These are phyloP conservation scores for Nemania sp. DNA, from an alignment of 2,329 filamentous ascomycete genomes.

Conservation along the genomic window DNA sequence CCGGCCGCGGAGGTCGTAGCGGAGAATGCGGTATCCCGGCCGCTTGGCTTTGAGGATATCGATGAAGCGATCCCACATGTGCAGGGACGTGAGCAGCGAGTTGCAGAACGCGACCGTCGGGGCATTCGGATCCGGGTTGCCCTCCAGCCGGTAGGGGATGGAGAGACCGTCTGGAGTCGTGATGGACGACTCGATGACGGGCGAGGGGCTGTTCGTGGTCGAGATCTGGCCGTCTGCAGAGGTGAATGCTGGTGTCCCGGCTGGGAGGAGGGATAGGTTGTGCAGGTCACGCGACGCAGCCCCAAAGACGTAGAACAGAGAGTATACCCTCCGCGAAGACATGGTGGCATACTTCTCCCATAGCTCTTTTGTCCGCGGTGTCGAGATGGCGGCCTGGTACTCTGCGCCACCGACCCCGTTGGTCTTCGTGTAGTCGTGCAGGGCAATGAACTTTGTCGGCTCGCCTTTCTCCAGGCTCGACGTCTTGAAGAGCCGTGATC, in stretches of 20 bases:
- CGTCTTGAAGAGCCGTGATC: constrained; percentile 72
- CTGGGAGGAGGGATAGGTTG: constrained; percentile 56
- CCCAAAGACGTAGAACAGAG: constrained; percentile 80
- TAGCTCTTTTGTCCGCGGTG: constrained; percentile 64
- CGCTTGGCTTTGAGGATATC: constrained; percentile 62
- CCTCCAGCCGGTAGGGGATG: constrained; percentile 77
- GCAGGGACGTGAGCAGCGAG: constrained; percentile 75
- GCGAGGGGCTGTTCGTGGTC: constrained; percentile 56
- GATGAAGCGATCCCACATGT: constrained; percentile 82
- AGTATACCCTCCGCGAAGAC: constrained; percentile 65
- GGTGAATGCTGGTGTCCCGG: constrained; percentile 53
- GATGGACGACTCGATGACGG: constrained; percentile 69
- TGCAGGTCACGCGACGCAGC: constrained; percentile 71
- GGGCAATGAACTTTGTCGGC: constrained; percentile 61
- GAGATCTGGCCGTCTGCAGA: constrained; percentile 59
- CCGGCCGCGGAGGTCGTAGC: constrained; percentile 78
- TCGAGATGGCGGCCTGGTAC: constrained; percentile 65
- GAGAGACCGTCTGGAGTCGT: constrained; percentile 69
- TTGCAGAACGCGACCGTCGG: constrained; percentile 78
- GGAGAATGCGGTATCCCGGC: constrained; percentile 71
- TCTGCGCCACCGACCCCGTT: constrained; percentile 71
- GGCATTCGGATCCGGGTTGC: constrained; percentile 66
- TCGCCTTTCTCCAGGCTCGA: constrained; percentile 60
- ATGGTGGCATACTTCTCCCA: constrained; percentile 61
- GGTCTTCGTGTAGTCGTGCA: constrained; percentile 72